Conservation (phyloP, 176 grass and related monocot species). For the Cocos nucifera region DNA sequence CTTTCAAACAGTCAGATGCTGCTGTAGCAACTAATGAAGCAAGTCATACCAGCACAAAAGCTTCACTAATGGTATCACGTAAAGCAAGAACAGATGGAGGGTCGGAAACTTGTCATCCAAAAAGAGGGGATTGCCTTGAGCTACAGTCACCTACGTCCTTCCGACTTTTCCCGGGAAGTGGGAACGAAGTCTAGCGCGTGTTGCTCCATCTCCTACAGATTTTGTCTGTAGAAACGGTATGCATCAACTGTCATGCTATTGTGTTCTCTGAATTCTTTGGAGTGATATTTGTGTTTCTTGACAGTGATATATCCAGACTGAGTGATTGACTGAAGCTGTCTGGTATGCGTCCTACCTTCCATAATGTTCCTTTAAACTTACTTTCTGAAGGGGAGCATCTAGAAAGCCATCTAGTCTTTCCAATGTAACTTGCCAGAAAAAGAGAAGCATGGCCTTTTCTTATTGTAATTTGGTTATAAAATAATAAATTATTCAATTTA, state of each 20-base stretch:
- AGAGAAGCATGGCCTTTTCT: no score
- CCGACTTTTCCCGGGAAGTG: slow-evolving; percentile 18
- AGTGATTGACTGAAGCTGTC: background rate
- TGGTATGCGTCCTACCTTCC: no score
- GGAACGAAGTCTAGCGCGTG: slow-evolving; percentile 25
- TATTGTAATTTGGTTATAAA: no score
- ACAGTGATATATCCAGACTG: slow-evolving; percentile 8
- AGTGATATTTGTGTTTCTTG: background rate
- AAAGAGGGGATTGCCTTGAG: slow-evolving; percentile 7
- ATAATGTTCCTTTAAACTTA: no score
- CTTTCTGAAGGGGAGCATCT: no score
- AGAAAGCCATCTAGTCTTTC: no score
- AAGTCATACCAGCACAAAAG: background rate
- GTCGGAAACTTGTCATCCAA: slow-evolving; percentile 24
- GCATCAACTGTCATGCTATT: background rate
- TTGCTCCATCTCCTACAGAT: slow-evolving; percentile 29
- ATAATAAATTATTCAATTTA: no score
- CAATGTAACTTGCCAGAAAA: no score
- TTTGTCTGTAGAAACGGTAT: background rate
- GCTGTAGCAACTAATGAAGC: background rate
- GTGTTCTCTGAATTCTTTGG: background rate
- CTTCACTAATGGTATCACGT: background rate
- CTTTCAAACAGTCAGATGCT: background rate
- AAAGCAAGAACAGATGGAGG: slow-evolving; percentile 9
- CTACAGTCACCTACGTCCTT: slow-evolving; percentile 16